Evolutionary conservation across 495 filamentous ascomycete genomes (phyloP), one percentile per base, ranked within the genome.

Genomic region (Aspergillus diversus): DNA sequence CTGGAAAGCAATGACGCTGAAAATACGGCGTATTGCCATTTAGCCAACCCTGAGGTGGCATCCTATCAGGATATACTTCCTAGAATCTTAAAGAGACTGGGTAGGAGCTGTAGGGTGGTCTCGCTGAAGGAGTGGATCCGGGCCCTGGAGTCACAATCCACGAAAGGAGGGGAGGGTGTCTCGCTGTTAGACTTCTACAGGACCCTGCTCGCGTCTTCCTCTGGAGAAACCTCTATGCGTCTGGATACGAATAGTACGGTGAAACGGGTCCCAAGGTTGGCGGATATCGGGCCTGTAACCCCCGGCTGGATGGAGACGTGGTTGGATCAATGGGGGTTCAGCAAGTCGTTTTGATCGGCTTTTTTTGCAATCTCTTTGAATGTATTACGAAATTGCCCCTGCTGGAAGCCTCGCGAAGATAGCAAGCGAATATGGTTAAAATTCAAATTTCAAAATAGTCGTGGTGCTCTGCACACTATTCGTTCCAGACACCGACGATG

Each of bases 281-380:
- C 60, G 21, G 57, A 69, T 9, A 69, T 77, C 56, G 61, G 71
- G n/a, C 60, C 77, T 0, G 70, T 85, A 11, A 80, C 72, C 8
- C 63, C 61, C 2, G 73, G 72, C 12, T 63, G 83, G 70, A 81
- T 85, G 76, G 68, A 63, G 50, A 72, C 75, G 37, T 86, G 83
- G 83, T 75, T 84, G 56, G 61, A 66, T 52, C 81, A 85, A 61
- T 85, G 81, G 82, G 59, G 50, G 33, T 60, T 63, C 21, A 27
- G 21, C 21, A 27, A 27, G 21, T 27, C 21, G 21, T 27, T 27
- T 27, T 27, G 21, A 27, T 27, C 21, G 21, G 21, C 21, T 1
- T 27, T 27, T 27, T 27, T 27, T 27, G 21, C 21, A 27, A 27
- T 27, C 21, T 27, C 21, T 27, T 27, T 27, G 21, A 27, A 27